These are phyloP conservation scores for Amaranthus hypochondriacus DNA, from an alignment of 148 eudicot genomes.

Conservation along the genomic window DNA sequence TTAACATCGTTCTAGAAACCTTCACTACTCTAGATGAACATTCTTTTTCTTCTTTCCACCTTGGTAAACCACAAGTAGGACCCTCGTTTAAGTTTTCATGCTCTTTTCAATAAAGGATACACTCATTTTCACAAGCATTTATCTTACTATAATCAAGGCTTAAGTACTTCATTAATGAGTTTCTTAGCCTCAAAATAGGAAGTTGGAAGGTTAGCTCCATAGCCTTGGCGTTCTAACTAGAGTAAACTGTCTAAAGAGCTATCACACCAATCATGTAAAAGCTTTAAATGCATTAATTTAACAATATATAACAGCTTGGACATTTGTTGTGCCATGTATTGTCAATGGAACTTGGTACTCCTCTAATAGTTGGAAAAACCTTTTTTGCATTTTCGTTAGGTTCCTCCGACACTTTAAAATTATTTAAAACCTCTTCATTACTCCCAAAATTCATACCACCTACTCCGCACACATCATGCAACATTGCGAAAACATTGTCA, in stretches of 20 bases:
- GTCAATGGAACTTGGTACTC: conserved; percentile 8
- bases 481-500: not conserved
- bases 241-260: too few relatives aligned
- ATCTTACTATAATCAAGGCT: conserved; percentile 14
- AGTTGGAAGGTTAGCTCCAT: too few relatives aligned
- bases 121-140: conserved; percentile 18
- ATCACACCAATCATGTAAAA: too few relatives aligned
- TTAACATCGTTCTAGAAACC: not conserved
- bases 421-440: too few relatives aligned
- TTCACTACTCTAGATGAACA: not conserved
- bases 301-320: too few relatives aligned
- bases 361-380: not conserved
- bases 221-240: too few relatives aligned
- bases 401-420: not conserved
- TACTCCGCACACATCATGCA: conserved; percentile 9
- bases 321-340: not conserved
- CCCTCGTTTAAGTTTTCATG: too few relatives aligned
- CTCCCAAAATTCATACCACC: not conserved
- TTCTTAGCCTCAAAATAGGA: too few relatives aligned
- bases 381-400: conserved; percentile 1
- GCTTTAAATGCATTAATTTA: too few relatives aligned
- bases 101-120: not conserved
- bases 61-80: too few relatives aligned
- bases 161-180: too few relatives aligned
- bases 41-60: not conserved